phyloP scores from a whole-genome alignment of 2,329 filamentous ascomycete species.

The Lizonia empirigonia region DNA sequence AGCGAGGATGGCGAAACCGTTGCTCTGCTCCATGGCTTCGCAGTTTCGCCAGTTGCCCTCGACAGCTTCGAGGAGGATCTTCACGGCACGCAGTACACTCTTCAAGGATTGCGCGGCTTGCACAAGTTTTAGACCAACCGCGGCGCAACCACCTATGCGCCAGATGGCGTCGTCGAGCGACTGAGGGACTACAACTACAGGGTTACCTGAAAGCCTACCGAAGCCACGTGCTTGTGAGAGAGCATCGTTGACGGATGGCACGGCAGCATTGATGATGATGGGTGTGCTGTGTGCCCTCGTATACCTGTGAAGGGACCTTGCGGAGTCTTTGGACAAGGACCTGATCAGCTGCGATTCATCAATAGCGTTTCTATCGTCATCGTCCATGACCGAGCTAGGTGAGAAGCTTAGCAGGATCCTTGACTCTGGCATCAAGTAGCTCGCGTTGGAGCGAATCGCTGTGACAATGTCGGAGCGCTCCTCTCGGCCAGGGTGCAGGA shows the following conservation, averaged over 20 bases:
- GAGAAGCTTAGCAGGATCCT: slow-evolving; percentile 84
- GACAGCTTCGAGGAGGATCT: slow-evolving; percentile 84
- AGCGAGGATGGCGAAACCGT: slow-evolving; percentile 87
- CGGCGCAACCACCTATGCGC: slow-evolving; percentile 89
- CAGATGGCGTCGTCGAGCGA: slow-evolving; percentile 90
- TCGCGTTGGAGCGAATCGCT: slow-evolving; percentile 85
- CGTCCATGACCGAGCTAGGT: slow-evolving; percentile 77
- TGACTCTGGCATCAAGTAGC: slow-evolving; percentile 77
- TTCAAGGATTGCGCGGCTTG: slow-evolving; percentile 75
- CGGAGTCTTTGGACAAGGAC: slow-evolving; percentile 74
- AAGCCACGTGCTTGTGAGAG: slow-evolving; percentile 81
- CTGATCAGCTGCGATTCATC: slow-evolving; percentile 77
- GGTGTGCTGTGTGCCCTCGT: slow-evolving; percentile 76
- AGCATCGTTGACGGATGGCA: slow-evolving; percentile 87
- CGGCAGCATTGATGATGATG: slow-evolving; percentile 84
- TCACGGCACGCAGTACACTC: slow-evolving; percentile 75
- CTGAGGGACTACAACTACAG: slow-evolving; percentile 79
- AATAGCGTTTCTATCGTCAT: slow-evolving; percentile 74
- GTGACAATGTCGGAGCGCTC: slow-evolving; percentile 89
- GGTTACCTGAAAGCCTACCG: slow-evolving; percentile 79
- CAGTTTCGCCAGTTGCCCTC: slow-evolving; percentile 96
- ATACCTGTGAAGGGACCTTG: slow-evolving; percentile 69
- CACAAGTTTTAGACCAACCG: slow-evolving; percentile 81
- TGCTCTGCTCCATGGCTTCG: slow-evolving; percentile 95
- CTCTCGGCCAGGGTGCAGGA: slow-evolving; percentile 85